Evolutionary conservation across 371 early-diverging fungal genomes (phyloP).

Genomic region (Mucor irregularis): DNA sequence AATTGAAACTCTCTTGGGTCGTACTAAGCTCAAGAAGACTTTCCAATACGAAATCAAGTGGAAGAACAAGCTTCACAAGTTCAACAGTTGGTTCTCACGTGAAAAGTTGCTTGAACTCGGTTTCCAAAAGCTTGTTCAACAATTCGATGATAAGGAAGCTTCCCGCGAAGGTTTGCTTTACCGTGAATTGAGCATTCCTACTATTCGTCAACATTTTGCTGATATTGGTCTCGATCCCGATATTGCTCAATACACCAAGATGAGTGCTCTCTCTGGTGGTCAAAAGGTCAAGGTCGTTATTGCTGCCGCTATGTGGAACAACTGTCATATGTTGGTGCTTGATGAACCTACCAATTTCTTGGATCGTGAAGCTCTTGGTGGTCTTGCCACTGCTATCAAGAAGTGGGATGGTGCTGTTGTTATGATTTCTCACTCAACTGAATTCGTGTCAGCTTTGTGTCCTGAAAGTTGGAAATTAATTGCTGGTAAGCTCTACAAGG

Average conservation of each 20-base stretch:
- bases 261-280: conserved; percentile 79
- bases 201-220: conserved; percentile 63
- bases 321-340: conserved; percentile 80
- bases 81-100: conserved; percentile 73
- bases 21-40: conserved; percentile 79
- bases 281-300: conserved; percentile 89
- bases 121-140: conserved; percentile 74
- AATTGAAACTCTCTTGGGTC: conserved; percentile 68
- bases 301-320: conserved; percentile 82
- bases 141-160: conserved; percentile 80
- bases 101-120: conserved; percentile 73
- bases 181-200: conserved; percentile 66
- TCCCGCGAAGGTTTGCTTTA: conserved; percentile 74
- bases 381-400: conserved; percentile 78
- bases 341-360: conserved; percentile 91
- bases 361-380: conserved; percentile 87
- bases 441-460: conserved; percentile 80
- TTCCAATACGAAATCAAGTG: conserved; percentile 86
- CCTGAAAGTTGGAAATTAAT: conserved; percentile 81
- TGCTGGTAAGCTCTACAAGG: conserved; percentile 53
- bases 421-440: conserved; percentile 85
- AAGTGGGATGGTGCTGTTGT: conserved; percentile 85
- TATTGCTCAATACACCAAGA: conserved; percentile 73
- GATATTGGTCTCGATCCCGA: conserved; percentile 82
- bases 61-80: conserved; percentile 65